A percentile compares a stretch with the other conserved stretches of the same genome.
phyloP scores from a whole-genome alignment of 371 early-diverging fungal species.

The Dichotomocladium elegans region DNA sequence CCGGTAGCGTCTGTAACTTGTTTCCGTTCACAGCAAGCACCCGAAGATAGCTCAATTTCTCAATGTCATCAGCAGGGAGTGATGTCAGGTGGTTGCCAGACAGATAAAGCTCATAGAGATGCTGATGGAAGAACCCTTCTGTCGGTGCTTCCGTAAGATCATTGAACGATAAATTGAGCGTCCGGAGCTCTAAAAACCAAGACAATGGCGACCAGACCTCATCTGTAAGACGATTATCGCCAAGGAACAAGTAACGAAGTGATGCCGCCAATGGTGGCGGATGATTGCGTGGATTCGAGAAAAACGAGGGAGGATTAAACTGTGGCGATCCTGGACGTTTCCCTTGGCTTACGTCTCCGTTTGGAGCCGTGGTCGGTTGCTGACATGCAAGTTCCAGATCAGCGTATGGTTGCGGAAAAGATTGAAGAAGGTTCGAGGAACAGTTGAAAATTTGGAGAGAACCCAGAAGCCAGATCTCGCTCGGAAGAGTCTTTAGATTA shows the following conservation, averaged over 20 bases:
- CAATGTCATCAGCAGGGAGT: conserved; percentile 85
- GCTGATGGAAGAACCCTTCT: conserved; percentile 44
- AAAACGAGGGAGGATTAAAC: conserved; percentile 48
- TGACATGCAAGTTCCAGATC: background rate
- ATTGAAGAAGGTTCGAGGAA: conserved; percentile 71
- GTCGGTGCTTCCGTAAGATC: conserved; percentile 73
- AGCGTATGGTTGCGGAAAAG: conserved; percentile 34
- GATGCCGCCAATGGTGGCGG: conserved; percentile 63
- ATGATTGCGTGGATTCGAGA: conserved; percentile 45
- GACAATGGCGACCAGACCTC: conserved; percentile 76
- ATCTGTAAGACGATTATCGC: conserved; percentile 81
- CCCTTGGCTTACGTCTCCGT: background rate
- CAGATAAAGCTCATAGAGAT: conserved; percentile 71
- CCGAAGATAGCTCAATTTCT: conserved; percentile 61
- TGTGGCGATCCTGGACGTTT: background rate
- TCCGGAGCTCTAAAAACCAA: conserved; percentile 65
- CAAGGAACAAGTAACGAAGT: conserved; percentile 64
- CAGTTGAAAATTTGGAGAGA: conserved; percentile 65
- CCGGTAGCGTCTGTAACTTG: conserved; percentile 83
- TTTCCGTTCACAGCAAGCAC: conserved; percentile 86
- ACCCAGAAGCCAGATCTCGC: conserved; percentile 81
- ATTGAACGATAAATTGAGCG: conserved; percentile 82
- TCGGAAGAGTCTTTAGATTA: conserved; percentile 70
- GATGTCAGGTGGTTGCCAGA: conserved; percentile 86
- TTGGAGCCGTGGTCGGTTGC: conserved; percentile 12